phyloP scores from a whole-genome alignment of 768 basidiomycete genomes.

The Pleurotus eryngii region DNA sequence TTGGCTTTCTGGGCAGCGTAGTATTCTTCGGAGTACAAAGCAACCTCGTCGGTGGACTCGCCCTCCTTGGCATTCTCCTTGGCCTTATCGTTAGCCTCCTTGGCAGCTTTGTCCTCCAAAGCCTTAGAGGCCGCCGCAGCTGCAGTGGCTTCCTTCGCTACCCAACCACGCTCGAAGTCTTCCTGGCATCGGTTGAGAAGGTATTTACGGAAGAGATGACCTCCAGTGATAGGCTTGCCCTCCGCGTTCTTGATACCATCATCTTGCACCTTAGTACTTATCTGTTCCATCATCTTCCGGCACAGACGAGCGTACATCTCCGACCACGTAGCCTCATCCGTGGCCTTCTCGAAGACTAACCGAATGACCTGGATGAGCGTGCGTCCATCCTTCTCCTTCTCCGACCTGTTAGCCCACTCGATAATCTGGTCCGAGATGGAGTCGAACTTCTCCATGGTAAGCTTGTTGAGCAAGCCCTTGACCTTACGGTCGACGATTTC shows the following conservation, averaged over 20 bases:
- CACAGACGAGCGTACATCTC: slow-evolving; percentile 98
- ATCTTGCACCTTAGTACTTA: slow-evolving; percentile 85
- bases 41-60: slow-evolving; percentile 58
- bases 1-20: slow-evolving; percentile 96
- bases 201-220: slow-evolving; percentile 95
- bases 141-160: slow-evolving; percentile 81
- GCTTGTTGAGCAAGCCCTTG: slow-evolving; percentile 87
- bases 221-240: slow-evolving; percentile 88
- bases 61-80: slow-evolving; percentile 15
- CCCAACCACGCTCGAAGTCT: slow-evolving; percentile 97
- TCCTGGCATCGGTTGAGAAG: slow-evolving; percentile 95
- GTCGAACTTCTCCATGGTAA: slow-evolving; percentile 96
- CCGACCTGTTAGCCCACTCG: slow-evolving; percentile 90
- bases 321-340: slow-evolving; percentile 92
- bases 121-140: slow-evolving; percentile 85
- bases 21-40: slow-evolving; percentile 92
- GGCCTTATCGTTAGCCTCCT: slow-evolving; percentile 61
- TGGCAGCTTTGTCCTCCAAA: slow-evolving; percentile 77
- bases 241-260: slow-evolving; percentile 79
- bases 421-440: slow-evolving; percentile 95
- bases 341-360: slow-evolving; percentile 96
- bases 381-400: slow-evolving; percentile 88
- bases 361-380: slow-evolving; percentile 95
- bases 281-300: slow-evolving; percentile 92
- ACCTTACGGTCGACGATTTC: slow-evolving; percentile 93